Percentiles rank a stretch among this genome's conserved stretches.
phyloP scores from a whole-genome alignment of 2,329 filamentous ascomycete species.

The Xylaria polymorpha region DNA sequence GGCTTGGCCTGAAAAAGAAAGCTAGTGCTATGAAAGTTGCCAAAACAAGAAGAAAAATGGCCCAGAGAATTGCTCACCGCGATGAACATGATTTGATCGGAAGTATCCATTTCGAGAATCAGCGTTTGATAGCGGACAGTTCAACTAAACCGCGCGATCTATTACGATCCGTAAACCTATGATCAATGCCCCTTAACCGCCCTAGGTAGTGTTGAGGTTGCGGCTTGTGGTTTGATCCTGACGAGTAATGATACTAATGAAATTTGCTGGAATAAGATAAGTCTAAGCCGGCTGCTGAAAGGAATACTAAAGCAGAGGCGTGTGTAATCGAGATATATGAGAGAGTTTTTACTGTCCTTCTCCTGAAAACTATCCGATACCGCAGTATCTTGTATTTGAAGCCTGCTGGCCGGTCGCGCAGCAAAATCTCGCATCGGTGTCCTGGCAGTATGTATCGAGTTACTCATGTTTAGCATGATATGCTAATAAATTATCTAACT shows the following conservation, averaged over 20 bases:
- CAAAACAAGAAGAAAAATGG: too few relatives aligned
- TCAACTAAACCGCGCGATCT: background rate
- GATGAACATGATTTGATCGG: conserved; percentile 41
- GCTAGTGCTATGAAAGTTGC: too few relatives aligned
- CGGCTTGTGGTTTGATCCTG: background rate
- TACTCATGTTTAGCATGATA: background rate
- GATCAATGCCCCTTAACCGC: background rate
- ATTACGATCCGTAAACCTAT: background rate
- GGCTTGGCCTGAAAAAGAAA: too few relatives aligned
- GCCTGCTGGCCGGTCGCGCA: too few relatives aligned
- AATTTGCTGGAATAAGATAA: background rate
- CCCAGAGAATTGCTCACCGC: background rate
- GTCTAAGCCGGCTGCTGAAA: background rate
- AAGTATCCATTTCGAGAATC: conserved; percentile 30
- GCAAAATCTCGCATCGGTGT: background rate
- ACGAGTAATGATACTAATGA: background rate
- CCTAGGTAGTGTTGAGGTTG: background rate
- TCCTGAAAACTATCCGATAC: background rate
- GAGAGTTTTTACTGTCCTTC: background rate
- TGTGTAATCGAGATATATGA: background rate
- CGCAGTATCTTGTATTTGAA: background rate
- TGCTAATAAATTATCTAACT: background rate
- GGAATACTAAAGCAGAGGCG: background rate
- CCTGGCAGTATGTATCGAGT: background rate
- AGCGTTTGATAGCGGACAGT: too few relatives aligned